Evolutionary conservation across 345 rosid species (phyloP).

Genomic region (Lepidium didymum): DNA sequence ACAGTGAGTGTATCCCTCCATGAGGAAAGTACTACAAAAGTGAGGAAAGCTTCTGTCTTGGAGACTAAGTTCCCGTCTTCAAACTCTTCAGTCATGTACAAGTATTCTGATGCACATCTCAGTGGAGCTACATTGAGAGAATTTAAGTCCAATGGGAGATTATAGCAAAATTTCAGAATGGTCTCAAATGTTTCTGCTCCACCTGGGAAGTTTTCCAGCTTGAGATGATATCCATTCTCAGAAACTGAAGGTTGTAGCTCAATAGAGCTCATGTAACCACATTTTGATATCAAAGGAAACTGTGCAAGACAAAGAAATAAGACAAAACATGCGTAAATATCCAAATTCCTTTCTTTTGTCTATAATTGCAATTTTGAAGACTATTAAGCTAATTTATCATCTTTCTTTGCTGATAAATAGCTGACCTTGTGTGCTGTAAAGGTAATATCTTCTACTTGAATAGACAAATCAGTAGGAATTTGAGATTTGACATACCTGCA

Average conservation of each 20-base stretch:
- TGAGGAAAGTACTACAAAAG: slow-evolving; percentile 65
- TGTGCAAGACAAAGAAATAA: slow-evolving; percentile 30
- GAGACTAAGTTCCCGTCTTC: slow-evolving; percentile 77
- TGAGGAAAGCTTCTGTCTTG: slow-evolving; percentile 76
- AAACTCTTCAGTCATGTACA: slow-evolving; percentile 81
- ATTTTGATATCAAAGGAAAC: slow-evolving; percentile 78
- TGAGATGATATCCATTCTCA: slow-evolving; percentile 41
- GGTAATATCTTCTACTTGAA: slow-evolving; percentile 55
- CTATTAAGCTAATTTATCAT: background rate
- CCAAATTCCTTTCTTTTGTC: background rate
- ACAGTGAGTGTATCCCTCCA: slow-evolving; percentile 77
- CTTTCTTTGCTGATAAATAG: background rate
- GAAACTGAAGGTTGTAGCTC: slow-evolving; percentile 61
- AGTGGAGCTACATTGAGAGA: slow-evolving; percentile 57
- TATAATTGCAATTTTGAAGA: background rate
- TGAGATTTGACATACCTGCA: slow-evolving; percentile 59
- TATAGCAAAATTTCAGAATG: slow-evolving; percentile 64
- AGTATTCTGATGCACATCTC: slow-evolving; percentile 74
- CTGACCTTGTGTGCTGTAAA: slow-evolving; percentile 77
- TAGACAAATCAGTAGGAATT: slow-evolving; percentile 57
- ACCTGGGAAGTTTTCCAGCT: slow-evolving; percentile 73
- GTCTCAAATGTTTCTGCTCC: slow-evolving; percentile 66
- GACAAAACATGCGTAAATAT: background rate
- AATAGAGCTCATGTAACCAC: slow-evolving; percentile 61
- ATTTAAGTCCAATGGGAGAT: slow-evolving; percentile 50